Evolutionary conservation across 345 rosid species (phyloP).

Genomic region (Gossypium bickii): DNA sequence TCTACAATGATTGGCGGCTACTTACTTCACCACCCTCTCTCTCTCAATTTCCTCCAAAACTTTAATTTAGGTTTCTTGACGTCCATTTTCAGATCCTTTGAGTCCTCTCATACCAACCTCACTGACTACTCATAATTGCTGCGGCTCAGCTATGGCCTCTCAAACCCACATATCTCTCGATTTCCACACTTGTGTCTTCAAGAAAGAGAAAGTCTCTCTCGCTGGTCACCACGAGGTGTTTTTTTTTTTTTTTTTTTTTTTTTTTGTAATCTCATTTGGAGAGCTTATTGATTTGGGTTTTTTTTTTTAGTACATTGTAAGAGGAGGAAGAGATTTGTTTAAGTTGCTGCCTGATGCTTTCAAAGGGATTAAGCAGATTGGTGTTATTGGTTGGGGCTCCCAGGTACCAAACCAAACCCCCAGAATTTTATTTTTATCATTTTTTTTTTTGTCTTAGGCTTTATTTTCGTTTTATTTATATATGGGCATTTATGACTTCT

Average conservation of each 20-base stretch:
- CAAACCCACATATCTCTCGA: conserved; percentile 36
- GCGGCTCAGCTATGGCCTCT: conserved; percentile 36
- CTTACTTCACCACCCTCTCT: conserved; percentile 23
- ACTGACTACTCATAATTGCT: conserved; percentile 22
- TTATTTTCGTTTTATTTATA: no score
- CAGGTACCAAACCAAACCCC: conserved; percentile 38
- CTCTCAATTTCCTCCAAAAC: conserved; percentile 19
- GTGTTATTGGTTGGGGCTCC: conserved; percentile 94
- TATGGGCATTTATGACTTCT: no score
- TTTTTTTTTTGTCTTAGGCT: no score
- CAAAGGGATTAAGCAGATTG: conserved; percentile 88
- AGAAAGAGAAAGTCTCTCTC: conserved; percentile 71
- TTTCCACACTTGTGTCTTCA: conserved; percentile 72
- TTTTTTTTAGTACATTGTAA: conserved; percentile 68
- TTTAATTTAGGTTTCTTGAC: conserved; percentile 38
- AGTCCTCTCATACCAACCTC: conserved; percentile 28
- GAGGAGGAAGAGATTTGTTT: conserved; percentile 93
- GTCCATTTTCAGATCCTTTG: conserved; percentile 31
- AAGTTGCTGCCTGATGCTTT: conserved; percentile 72
- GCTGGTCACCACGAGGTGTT: conserved; percentile 75
- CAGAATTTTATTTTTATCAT: no score
- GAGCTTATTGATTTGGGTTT: neutral
- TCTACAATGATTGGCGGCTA: conserved; percentile 38
- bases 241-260: no score
- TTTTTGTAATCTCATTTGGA: neutral